Conservation (phyloP, 2,329 filamentous ascomycete genomes). For the Balansia obtecta region DNA sequence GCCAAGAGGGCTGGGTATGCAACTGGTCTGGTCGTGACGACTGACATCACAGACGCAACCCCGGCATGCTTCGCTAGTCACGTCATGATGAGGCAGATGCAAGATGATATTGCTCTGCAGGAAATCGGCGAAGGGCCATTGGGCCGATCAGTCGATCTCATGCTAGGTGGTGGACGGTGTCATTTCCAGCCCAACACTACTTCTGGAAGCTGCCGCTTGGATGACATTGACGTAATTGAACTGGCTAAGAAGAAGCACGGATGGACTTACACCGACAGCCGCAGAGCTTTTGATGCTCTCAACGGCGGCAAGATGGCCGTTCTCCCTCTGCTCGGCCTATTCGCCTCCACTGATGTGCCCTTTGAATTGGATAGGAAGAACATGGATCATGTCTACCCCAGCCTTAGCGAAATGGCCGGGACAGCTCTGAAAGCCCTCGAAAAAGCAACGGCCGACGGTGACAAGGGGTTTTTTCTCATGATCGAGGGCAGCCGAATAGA, state of each 20-base stretch:
- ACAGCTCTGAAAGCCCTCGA: conserved; percentile 71
- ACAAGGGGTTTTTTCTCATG: conserved; percentile 97
- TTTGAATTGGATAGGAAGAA: conserved; percentile 85
- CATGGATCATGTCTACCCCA: conserved; percentile 71
- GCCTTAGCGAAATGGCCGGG: conserved; percentile 79
- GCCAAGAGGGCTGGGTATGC: conserved; percentile 85
- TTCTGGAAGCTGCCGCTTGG: conserved; percentile 66
- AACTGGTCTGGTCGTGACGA: conserved; percentile 91
- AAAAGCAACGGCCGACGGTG: conserved; percentile 67
- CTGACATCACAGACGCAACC: conserved; percentile 87
- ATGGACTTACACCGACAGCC: conserved; percentile 65
- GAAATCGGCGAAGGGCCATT: conserved; percentile 81
- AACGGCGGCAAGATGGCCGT: conserved; percentile 52
- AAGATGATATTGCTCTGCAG: conserved; percentile 86
- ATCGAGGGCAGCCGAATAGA: conserved; percentile 95
- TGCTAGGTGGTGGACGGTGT: conserved; percentile 86
- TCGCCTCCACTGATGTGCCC: conserved; percentile 72
- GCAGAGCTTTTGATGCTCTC: conserved; percentile 64
- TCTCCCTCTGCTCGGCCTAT: conserved; percentile 78
- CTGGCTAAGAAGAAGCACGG: conserved; percentile 63
- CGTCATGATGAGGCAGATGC: conserved; percentile 65
- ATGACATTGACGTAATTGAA: conserved; percentile 62
- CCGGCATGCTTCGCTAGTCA: conserved; percentile 91
- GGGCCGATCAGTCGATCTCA: conserved; percentile 78
- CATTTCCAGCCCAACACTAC: conserved; percentile 82